Conservation (phyloP, 768 basidiomycete genomes). For the Tubosaeta sp. region DNA sequence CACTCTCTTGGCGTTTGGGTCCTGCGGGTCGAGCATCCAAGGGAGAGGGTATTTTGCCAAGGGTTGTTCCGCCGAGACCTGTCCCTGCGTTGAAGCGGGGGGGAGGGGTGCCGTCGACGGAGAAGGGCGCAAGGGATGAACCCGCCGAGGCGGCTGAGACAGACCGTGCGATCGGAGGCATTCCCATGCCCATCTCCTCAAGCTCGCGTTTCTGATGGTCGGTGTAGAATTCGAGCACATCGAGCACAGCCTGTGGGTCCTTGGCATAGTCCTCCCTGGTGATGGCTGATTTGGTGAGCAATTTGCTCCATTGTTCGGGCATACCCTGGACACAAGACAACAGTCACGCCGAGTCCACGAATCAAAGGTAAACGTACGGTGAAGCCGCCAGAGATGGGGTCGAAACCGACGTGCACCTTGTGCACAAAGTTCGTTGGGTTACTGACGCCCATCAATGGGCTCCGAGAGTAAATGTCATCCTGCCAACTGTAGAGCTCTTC, state of each 20-base stretch:
- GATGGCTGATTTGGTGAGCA: conserved; percentile 96
- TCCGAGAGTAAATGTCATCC: conserved; percentile 91
- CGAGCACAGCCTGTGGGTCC: conserved; percentile 95
- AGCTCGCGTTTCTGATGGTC: conserved; percentile 95
- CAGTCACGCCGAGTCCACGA: neutral
- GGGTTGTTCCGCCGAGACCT: conserved; percentile 70
- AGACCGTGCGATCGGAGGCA: conserved; percentile 23
- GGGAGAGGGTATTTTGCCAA: conserved; percentile 42
- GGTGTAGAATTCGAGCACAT: conserved; percentile 97
- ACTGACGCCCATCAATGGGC: conserved; percentile 89
- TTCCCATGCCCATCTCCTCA: conserved; percentile 53
- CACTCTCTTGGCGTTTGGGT: conserved; percentile 45
- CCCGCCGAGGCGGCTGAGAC: conserved; percentile 14
- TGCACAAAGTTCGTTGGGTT: conserved; percentile 98
- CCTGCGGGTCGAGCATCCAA: conserved; percentile 33
- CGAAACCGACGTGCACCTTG: conserved; percentile 97
- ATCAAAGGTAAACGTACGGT: conserved; percentile 56
- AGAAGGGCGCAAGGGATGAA: conserved; percentile 36
- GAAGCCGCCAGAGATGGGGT: conserved; percentile 90
- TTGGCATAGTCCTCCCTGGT: conserved; percentile 97
- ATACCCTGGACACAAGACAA: conserved; percentile 57
- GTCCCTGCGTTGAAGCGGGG: conserved; percentile 89
- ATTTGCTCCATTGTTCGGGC: conserved; percentile 95
- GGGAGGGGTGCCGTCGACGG: conserved; percentile 42
- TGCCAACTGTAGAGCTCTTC: conserved; percentile 99